These are phyloP conservation scores for Trichoderma afroharzianum DNA, from an alignment of 2,329 filamentous ascomycete genomes.

Conservation along the genomic window DNA sequence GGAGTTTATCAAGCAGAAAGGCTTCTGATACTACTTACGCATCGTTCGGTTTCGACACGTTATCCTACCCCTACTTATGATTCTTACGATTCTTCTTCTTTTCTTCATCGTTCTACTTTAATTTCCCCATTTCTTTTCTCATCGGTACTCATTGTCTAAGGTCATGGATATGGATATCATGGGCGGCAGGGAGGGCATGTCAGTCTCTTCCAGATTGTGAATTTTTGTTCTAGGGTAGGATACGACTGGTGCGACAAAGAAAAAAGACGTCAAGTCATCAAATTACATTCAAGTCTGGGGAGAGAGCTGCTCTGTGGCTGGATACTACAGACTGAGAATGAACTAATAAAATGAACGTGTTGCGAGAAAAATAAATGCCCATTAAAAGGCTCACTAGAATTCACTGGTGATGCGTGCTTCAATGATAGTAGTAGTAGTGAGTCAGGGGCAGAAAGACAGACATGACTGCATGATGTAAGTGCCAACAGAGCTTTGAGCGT, in stretches of 20 bases:
- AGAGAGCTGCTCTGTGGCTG: not conserved
- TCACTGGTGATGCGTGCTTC: not conserved
- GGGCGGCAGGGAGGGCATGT: not conserved
- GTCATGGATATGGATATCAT: not conserved
- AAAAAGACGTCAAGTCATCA: not conserved
- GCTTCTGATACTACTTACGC: not conserved
- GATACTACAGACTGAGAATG: not conserved
- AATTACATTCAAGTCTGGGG: not conserved
- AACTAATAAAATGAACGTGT: not conserved
- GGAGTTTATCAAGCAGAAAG: constrained; percentile 15
- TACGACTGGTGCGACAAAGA: not conserved
- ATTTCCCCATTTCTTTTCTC: not conserved
- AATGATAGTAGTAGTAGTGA: not conserved
- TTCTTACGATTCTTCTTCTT: not conserved
- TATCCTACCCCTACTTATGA: not conserved
- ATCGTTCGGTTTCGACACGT: not conserved
- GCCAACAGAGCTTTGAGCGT: not conserved
- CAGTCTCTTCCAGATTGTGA: not conserved
- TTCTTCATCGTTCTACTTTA: not conserved
- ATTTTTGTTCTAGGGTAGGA: not conserved
- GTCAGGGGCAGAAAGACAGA: not conserved
- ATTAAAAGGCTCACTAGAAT: not conserved
- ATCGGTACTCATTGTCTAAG: not conserved
- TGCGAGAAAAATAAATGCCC: not conserved
- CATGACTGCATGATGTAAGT: not conserved